Evolutionary conservation across 2,329 filamentous ascomycete genomes (phyloP).

Genomic region (Fusarium goolgardi): DNA sequence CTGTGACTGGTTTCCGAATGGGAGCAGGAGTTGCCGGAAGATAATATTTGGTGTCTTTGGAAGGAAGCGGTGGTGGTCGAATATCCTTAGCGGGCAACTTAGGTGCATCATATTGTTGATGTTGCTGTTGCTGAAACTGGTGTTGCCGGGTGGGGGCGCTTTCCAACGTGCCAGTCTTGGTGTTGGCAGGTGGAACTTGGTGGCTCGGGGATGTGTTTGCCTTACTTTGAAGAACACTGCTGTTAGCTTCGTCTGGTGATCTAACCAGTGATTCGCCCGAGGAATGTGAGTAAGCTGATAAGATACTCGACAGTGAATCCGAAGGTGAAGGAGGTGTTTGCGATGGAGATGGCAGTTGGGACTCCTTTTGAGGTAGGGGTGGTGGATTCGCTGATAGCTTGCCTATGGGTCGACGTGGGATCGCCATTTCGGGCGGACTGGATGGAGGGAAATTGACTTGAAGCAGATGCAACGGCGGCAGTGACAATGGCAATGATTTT

Average conservation of each 20-base stretch:
- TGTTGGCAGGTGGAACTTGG: constrained; percentile 44
- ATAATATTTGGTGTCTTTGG: constrained; percentile 45
- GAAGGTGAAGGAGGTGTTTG: constrained; percentile 54
- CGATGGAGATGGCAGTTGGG: constrained; percentile 30
- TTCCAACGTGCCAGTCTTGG: constrained; percentile 36
- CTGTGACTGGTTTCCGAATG: constrained; percentile 23
- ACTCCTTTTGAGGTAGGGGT: constrained; percentile 30
- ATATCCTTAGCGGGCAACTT: constrained; percentile 14
- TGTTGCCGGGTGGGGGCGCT: constrained; percentile 39
- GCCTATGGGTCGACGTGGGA: constrained; percentile 45
- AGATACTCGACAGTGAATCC: constrained; percentile 64
- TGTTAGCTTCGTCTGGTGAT: constrained; percentile 54
- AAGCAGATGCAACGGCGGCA: constrained; percentile 44
- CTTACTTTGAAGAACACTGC: constrained; percentile 40
- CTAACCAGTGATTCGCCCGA: constrained; percentile 58
- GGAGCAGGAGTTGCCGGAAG: constrained; percentile 41
- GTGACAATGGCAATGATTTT: constrained; percentile 41
- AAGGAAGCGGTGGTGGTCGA: constrained; percentile 43
- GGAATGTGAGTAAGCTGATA: constrained; percentile 66
- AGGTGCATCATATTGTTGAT: constrained; percentile 42
- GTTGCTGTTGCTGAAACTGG: constrained; percentile 33
- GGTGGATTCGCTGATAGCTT: constrained; percentile 32
- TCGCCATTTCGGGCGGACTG: constrained; percentile 43
- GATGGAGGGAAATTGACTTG: constrained; percentile 34
- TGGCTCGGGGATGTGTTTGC: constrained; percentile 40